A percentile compares a stretch with the other conserved stretches of the same genome.
Conservation (phyloP, 2,329 filamentous ascomycete genomes). For the Aspergillus sp. region DNA sequence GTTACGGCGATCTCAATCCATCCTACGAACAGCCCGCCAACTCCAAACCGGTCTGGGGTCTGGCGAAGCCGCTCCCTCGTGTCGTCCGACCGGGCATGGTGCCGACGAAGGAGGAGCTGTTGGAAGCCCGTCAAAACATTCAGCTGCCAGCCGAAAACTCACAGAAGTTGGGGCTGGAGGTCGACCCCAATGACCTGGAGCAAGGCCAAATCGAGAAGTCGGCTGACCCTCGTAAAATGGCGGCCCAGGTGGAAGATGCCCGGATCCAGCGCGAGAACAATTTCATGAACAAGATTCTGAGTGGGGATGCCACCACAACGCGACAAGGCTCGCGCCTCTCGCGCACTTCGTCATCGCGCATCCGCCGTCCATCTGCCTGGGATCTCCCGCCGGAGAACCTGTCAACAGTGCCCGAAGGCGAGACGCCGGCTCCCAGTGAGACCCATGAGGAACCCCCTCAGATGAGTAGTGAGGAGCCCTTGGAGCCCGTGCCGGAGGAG, state of each 20-base stretch:
- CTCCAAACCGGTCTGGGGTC: constrained; percentile 55
- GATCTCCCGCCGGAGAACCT: constrained; percentile 23
- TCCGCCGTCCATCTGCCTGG: constrained; percentile 25
- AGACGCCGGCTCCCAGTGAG: constrained; percentile 17
- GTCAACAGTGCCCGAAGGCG: constrained; percentile 28
- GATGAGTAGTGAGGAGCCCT: constrained; percentile 23
- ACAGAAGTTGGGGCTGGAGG: constrained; percentile 37
- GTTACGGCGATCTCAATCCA: constrained; percentile 56
- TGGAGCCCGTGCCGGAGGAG: constrained; percentile 24
- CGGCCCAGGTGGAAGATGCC: constrained; percentile 50
- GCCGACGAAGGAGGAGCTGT: constrained; percentile 45
- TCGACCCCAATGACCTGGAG: constrained; percentile 47
- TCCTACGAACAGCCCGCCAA: constrained; percentile 56
- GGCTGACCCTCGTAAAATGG: constrained; percentile 43
- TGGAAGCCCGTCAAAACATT: constrained; percentile 32
- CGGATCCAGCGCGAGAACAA: constrained; percentile 44
- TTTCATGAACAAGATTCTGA: constrained; percentile 39
- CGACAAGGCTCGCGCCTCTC: constrained; percentile 22
- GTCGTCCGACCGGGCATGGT: constrained; percentile 58
- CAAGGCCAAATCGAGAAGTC: constrained; percentile 44
- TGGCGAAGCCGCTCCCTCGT: constrained; percentile 57
- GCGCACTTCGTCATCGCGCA: constrained; percentile 26
- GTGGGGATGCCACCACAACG: constrained; percentile 25
- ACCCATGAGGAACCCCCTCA: constrained; percentile 7
- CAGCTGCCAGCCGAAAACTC: constrained; percentile 37